phyloP scores from a whole-genome alignment of 148 eudicot genomes.

The Persicaria maculosa region DNA sequence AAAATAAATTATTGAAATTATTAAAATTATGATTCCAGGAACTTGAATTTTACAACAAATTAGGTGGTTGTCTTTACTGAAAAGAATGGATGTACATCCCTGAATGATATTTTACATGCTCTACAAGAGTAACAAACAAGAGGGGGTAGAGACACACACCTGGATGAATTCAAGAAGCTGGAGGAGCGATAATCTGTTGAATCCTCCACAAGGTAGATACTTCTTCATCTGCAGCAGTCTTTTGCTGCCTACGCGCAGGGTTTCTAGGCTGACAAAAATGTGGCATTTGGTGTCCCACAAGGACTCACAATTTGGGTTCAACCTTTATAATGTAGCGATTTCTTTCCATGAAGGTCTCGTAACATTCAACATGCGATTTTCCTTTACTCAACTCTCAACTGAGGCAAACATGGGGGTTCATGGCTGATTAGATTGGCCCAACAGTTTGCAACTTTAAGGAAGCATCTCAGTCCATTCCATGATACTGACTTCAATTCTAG shows the following conservation, averaged over 20 bases:
- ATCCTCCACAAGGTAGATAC: background rate
- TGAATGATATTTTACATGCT: constrained; percentile 5
- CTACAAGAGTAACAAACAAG: background rate
- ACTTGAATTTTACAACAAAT: background rate
- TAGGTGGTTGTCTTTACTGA: background rate
- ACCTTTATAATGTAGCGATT: background rate
- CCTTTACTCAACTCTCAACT: constrained; percentile 29
- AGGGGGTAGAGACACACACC: background rate
- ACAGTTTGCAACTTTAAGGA: constrained; percentile 60
- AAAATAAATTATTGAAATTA: background rate
- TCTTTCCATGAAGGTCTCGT: background rate
- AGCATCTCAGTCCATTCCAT: constrained; percentile 53
- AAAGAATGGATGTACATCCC: constrained; percentile 4
- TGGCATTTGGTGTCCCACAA: background rate
- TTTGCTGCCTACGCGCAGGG: background rate
- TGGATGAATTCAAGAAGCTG: background rate
- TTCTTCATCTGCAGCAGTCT: constrained; percentile 9
- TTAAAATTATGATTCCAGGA: background rate
- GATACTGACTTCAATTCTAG: constrained; percentile 30
- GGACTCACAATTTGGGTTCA: background rate
- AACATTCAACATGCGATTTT: background rate
- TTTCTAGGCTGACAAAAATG: background rate
- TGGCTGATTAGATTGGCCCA: constrained; percentile 67
- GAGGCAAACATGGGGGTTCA: constrained; percentile 57
- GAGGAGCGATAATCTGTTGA: background rate